phyloP scores from a whole-genome alignment of 2,329 filamentous ascomycete species.

The Aureobasidium sp. region DNA sequence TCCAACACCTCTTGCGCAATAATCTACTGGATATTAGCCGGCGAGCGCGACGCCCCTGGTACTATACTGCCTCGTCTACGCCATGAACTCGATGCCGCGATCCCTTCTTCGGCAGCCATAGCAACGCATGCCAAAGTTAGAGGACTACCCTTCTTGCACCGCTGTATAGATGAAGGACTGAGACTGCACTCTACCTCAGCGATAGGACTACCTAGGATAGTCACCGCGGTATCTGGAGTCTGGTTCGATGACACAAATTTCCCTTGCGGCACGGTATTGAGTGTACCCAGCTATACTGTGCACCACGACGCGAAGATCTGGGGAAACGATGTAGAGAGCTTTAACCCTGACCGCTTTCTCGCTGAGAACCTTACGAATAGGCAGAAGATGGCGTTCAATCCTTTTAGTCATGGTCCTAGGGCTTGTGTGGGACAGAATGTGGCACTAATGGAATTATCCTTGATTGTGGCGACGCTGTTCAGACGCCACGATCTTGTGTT shows the following conservation, averaged over 20 bases:
- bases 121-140: conserved; percentile 21
- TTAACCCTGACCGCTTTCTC: conserved; percentile 32
- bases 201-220: conserved; percentile 19
- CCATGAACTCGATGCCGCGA: conserved; percentile 24
- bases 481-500: conserved; percentile 29
- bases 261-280: conserved; percentile 28
- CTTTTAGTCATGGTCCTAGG: conserved; percentile 35
- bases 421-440: conserved; percentile 38
- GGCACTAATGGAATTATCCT: conserved; percentile 34
- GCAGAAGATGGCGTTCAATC: conserved; percentile 33
- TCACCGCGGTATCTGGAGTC: conserved; percentile 23
- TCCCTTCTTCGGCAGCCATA: conserved; percentile 17
- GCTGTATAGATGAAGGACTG: conserved; percentile 27
- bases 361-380: conserved; percentile 33
- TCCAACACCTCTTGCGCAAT: conserved; percentile 25
- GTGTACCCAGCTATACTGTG: conserved; percentile 34
- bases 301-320: conserved; percentile 35
- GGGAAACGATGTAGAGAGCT: conserved; percentile 34
- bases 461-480: conserved; percentile 32
- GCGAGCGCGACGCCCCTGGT: conserved; percentile 22
- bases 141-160: conserved; percentile 23
- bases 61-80: conserved; percentile 21
- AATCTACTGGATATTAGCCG: conserved; percentile 21
- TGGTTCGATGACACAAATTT: conserved; percentile 19
- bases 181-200: conserved; percentile 27